Evolutionary conservation across 2,329 filamentous ascomycete genomes (phyloP).

Genomic region (Aspergillus sp.): DNA sequence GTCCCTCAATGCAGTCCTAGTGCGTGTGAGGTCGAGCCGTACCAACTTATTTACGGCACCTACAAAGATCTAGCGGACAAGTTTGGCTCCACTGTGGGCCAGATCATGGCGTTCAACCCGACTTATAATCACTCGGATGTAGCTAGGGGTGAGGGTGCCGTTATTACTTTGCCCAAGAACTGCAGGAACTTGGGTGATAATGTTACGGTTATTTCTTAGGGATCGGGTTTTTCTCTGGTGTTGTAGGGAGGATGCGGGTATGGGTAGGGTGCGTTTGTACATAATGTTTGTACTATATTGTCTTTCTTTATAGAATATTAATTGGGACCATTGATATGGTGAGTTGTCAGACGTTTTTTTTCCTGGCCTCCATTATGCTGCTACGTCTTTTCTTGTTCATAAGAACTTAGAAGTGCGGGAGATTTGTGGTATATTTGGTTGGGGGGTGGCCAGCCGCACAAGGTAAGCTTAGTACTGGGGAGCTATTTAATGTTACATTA

Average conservation of each 20-base stretch:
- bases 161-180: neutral
- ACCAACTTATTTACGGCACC: neutral
- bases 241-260: neutral
- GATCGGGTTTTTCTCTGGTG: no score
- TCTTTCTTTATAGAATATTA: no score
- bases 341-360: accelerated
- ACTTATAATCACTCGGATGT: neutral
- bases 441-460: no score
- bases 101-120: neutral
- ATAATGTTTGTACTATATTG: no score
- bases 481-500: no score
- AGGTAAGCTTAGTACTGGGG: no score
- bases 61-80: conserved; percentile 1
- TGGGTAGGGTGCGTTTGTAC: no score
- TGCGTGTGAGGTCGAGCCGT: neutral
- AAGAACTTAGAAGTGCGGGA: no score
- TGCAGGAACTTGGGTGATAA: neutral
- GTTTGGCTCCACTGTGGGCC: neutral
- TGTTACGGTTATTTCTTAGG: neutral
- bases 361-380: accelerated
- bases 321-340: no score
- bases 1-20: neutral
- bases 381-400: no score
- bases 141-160: neutral
- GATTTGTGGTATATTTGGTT: accelerated